Conservation (phyloP, 257 asterid genomes). For the Schizonepeta tenuifolia region DNA sequence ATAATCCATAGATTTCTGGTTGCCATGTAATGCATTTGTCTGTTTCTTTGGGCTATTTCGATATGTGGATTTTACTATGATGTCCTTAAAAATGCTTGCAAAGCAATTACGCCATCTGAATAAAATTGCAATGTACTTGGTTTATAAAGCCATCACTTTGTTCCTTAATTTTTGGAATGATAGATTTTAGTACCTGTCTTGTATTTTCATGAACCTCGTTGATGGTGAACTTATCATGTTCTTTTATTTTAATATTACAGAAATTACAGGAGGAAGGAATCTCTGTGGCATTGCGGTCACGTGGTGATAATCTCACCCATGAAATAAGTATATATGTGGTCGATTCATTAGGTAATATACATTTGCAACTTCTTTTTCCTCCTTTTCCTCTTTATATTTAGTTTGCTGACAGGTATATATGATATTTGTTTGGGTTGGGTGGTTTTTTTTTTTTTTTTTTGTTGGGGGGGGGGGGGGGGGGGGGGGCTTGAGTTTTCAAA, state of each 20-base stretch:
- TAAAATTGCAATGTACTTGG: background rate
- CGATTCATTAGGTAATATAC: slow-evolving; percentile 52
- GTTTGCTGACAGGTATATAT: too few relatives aligned
- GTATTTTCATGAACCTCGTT: slow-evolving; percentile 7
- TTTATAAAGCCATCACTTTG: background rate
- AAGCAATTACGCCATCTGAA: background rate
- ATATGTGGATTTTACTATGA: background rate
- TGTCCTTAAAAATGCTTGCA: slow-evolving; percentile 2
- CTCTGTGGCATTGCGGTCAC: slow-evolving; percentile 51
- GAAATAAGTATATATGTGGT: slow-evolving; percentile 48
- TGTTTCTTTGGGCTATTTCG: background rate
- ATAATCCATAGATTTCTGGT: background rate
- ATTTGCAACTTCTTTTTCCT: slow-evolving; percentile 1
- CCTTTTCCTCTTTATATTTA: background rate
- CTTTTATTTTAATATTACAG: slow-evolving; percentile 38
- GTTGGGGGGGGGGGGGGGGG: too few relatives aligned
- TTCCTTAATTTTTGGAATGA: background rate
- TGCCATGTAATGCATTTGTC: background rate
- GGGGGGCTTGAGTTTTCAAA: background rate
- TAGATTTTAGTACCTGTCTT: slow-evolving; percentile 1
- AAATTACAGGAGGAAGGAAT: slow-evolving; percentile 52
- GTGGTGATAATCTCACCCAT: slow-evolving; percentile 47
- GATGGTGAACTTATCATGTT: slow-evolving; percentile 18
- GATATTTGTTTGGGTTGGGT: too few relatives aligned
- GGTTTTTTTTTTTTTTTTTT: too few relatives aligned